Evolutionary conservation across 345 rosid genomes (phyloP), one percentile per base, ranked within the genome.

Genomic region (Eutrema japonicum): DNA sequence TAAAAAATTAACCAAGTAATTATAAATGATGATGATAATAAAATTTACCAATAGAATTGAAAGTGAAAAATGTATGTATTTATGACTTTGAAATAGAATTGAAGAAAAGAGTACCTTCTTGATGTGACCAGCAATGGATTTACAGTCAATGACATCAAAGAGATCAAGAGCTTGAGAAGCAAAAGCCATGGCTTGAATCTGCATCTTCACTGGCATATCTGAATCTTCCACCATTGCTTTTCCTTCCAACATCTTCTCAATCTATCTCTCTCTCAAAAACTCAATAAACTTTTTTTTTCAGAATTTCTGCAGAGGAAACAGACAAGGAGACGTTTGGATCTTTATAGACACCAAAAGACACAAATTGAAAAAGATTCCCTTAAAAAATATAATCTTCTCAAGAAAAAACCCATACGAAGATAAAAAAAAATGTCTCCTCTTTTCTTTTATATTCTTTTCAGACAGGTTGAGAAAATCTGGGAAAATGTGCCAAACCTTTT

Each of bases 141-240:
- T 78, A 77, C 80, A 85, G 57, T 89, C 95, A 55, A 72, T 6
- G 33, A 87, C 92, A 79, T 89, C 90, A 53, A 84, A 85, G 36
- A 85, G 82, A 80, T 89, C 92, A 80, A 89, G 74, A 71, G 89
- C 89, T 65, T 85, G 84, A 82, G 92, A 93, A 78, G 98, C 97
- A 64, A 71, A 85, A 55, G 88, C 78, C 98, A 93, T 90, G 58
- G 97, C 98, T 45, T 87, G 86, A 51, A 79, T 65, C 83, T 90
- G 98, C 98, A 93, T 89, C 88, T 89, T 91, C 81, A 80, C 22
- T 29, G 98, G 91, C 98, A 93, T 93, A 36, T 93, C 97, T 64
- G 96, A 86, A 81, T 93, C 98, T 70, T 90, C 89, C 49, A 85
- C 82, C 83, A 79, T 57, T 14, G 87, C 92, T 81, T 85, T 89